A percentile compares a stretch with the other conserved stretches of the same genome.
Evolutionary conservation across 768 basidiomycete genomes (phyloP).

Genomic region (Macrolepiota albuminosa): DNA sequence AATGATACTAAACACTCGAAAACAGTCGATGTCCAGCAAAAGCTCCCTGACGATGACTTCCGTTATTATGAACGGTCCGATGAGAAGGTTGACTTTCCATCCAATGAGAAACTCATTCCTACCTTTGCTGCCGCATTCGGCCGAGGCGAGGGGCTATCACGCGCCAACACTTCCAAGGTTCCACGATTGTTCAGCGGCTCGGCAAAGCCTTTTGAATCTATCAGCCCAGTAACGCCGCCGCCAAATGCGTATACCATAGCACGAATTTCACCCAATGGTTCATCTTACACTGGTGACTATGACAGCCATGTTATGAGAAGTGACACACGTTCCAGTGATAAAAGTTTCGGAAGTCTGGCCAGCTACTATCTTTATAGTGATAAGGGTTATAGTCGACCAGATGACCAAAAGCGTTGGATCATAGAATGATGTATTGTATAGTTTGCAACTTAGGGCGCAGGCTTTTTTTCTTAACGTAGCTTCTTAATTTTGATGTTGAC

Average conservation of each 20-base stretch:
- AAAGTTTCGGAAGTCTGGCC: slow-evolving; percentile 32
- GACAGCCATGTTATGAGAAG: slow-evolving; percentile 21
- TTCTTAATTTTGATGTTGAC: not conserved
- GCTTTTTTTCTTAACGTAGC: not conserved
- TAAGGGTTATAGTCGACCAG: slow-evolving; percentile 25
- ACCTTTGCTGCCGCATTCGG: slow-evolving; percentile 44
- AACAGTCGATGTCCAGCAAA: slow-evolving; percentile 53
- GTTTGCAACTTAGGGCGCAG: not conserved
- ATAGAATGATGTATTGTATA: slow-evolving; percentile 39
- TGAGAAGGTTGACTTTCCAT: slow-evolving; percentile 65
- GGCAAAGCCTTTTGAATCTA: slow-evolving; percentile 35
- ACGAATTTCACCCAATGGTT: slow-evolving; percentile 27
- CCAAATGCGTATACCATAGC: slow-evolving; percentile 28
- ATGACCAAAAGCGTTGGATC: slow-evolving; percentile 46
- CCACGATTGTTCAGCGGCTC: slow-evolving; percentile 44
- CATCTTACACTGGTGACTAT: slow-evolving; percentile 24
- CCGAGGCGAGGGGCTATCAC: slow-evolving; percentile 28
- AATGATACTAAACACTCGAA: slow-evolving; percentile 10
- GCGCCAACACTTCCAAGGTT: slow-evolving; percentile 35
- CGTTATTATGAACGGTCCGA: slow-evolving; percentile 31
- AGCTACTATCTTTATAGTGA: slow-evolving; percentile 30
- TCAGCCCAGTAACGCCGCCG: slow-evolving; percentile 23
- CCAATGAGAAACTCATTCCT: slow-evolving; percentile 45
- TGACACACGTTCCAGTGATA: slow-evolving; percentile 34
- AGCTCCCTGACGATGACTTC: slow-evolving; percentile 32